Conservation (phyloP, 2,329 filamentous ascomycete genomes). For the Fusarium tupiense region DNA sequence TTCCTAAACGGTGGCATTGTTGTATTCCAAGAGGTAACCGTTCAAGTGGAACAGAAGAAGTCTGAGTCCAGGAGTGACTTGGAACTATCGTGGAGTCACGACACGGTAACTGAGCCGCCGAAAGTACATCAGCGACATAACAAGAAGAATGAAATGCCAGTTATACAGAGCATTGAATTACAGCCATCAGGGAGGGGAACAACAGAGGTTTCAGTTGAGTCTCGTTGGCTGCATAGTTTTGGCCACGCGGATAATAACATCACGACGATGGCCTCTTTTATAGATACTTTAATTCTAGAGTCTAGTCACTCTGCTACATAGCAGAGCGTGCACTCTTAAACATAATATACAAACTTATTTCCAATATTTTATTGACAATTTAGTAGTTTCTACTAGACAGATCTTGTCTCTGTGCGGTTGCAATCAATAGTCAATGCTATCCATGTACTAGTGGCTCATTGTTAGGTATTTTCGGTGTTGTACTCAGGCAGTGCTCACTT, state of each 20-base stretch:
- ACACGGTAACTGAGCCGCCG: neutral
- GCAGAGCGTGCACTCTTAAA: neutral
- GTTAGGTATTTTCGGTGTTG: too few species aligned
- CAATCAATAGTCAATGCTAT: neutral
- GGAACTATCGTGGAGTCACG: neutral
- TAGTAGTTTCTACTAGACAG: rapidly evolving
- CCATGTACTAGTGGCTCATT: too few species aligned
- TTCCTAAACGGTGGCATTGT: slow-evolving; percentile 10
- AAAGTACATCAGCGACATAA: neutral
- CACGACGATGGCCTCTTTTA: slow-evolving; percentile 6
- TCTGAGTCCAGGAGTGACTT: neutral
- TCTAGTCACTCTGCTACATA: neutral
- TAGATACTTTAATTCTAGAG: slow-evolving; percentile 15
- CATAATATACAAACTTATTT: neutral
- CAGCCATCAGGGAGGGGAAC: slow-evolving; percentile 10
- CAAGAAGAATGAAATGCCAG: neutral
- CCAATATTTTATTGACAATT: neutral
- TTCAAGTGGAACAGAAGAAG: slow-evolving; percentile 8
- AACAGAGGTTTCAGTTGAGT: slow-evolving; percentile 18
- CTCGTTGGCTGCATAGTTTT: neutral
- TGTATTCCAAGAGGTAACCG: slow-evolving; percentile 20
- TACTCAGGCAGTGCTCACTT: neutral
- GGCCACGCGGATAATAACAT: neutral
- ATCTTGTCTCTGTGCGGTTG: neutral
- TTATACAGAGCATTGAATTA: neutral